Evolutionary conservation across 1,139 yeast species (phyloP), one percentile per base, ranked within the genome.

Genomic region (Magnusiomyces ingens): DNA sequence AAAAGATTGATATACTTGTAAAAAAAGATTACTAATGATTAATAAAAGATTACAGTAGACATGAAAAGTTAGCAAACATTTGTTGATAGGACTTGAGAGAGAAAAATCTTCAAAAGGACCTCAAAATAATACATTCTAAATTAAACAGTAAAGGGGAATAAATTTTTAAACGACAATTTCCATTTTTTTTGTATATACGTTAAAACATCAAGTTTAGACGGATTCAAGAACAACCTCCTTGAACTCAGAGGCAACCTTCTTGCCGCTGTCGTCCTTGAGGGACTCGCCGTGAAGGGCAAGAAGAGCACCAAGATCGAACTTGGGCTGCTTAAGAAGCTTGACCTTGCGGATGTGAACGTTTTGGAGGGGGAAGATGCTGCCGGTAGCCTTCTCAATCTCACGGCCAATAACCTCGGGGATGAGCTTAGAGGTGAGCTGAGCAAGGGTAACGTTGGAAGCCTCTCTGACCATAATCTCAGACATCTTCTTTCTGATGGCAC

Each of bases 341-440:
- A 87, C 94, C 81, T 86, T 86, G 80, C 94, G 86, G 73, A 87
- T 83, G 82, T 85, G 89, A 70, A 86, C 91, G 79, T 86, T 86
- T 78, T 87, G 95, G 73, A 86, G 81, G 70, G 95, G 95, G 84
- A 78, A 85, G 78, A 86, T 84, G 69, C 83, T 77, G 75, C 82
- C 85, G 65, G 94, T 82, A 63, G 90, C 81, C 80, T 85, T 85
- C 76, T 85, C 91, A 67, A 86, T 86, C 76, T 86, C 95, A 75
- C 89, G 88, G 72, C 91, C 90, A 72, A 86, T 86, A 65, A 86
- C 91, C 77, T 86, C 95, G 71, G 94, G 94, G 68, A 86, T 85
- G 77, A 86, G 84, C 80, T 86, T 86, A 71, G 88, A 78, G 66
- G 91, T 85, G 72, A 86, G 84, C 78, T 86, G 94, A 70, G 93